Conservation (phyloP, 352 stramenopile genomes). For the Globisporangium rhizosaccharum region DNA sequence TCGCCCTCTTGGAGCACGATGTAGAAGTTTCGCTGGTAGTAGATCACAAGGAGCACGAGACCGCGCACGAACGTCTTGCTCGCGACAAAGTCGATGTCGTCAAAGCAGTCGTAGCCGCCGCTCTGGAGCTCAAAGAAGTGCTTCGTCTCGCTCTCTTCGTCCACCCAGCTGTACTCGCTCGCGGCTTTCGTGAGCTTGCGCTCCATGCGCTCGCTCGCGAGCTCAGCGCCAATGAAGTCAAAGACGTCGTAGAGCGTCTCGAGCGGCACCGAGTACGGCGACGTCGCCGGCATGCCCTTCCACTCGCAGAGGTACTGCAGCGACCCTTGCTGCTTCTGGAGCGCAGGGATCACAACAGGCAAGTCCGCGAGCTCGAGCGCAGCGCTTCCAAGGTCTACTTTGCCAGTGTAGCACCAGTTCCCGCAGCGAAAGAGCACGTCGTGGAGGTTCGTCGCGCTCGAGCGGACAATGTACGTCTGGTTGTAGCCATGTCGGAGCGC, state of each 20-base stretch:
- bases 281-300: conserved; percentile 65
- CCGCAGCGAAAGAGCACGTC: conserved; percentile 93
- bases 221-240: conserved; percentile 78
- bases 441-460: conserved; percentile 61
- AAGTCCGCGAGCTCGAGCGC: conserved; percentile 86
- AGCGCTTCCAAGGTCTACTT: conserved; percentile 80
- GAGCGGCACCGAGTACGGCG: conserved; percentile 62
- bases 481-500: conserved; percentile 88
- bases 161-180: conserved; percentile 88
- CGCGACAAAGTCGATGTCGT: conserved; percentile 79
- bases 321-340: conserved; percentile 92
- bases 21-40: conserved; percentile 89
- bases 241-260: conserved; percentile 81
- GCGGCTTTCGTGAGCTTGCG: conserved; percentile 84
- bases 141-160: conserved; percentile 63
- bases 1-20: conserved; percentile 86
- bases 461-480: conserved; percentile 89
- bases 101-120: conserved; percentile 81
- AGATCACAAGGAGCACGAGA: conserved; percentile 78
- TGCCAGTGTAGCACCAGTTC: conserved; percentile 93
- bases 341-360: conserved; percentile 83
- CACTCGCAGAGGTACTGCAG: conserved; percentile 91
- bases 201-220: conserved; percentile 76
- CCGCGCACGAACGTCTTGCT: conserved; percentile 86
- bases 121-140: conserved; percentile 95